A percentile compares a stretch with the other conserved stretches of the same genome.
phyloP scores from a whole-genome alignment of 2,329 filamentous ascomycete genomes.

The Lasiodiplodia sp. region DNA sequence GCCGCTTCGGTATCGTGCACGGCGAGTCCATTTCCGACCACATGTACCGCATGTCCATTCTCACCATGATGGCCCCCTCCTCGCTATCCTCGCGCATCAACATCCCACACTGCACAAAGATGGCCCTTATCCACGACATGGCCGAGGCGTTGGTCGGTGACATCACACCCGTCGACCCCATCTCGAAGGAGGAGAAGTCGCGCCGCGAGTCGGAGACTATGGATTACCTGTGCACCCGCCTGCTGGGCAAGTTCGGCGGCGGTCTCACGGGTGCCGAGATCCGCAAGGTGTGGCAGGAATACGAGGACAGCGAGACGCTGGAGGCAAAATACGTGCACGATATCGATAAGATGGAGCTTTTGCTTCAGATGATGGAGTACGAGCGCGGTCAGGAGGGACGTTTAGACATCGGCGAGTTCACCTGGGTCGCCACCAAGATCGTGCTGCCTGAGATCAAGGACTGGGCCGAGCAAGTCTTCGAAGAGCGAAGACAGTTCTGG shows the following conservation, averaged over 20 bases:
- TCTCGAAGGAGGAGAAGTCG: conserved; percentile 87
- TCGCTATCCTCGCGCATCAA: conserved; percentile 76
- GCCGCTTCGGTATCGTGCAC: conserved; percentile 76
- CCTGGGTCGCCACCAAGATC: conserved; percentile 77
- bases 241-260: conserved; percentile 79
- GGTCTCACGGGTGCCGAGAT: conserved; percentile 75
- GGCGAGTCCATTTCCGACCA: conserved; percentile 96
- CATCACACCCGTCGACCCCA: conserved; percentile 90
- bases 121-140: conserved; percentile 98
- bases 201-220: conserved; percentile 87
- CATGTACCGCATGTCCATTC: conserved; percentile 99
- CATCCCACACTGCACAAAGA: conserved; percentile 84
- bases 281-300: conserved; percentile 87
- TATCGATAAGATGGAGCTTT: conserved; percentile 93
- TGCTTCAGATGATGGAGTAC: conserved; percentile 97
- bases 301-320: conserved; percentile 83
- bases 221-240: conserved; percentile 79
- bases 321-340: conserved; percentile 95
- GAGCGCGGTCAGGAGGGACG: conserved; percentile 73
- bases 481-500: conserved; percentile 80
- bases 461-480: conserved; percentile 80
- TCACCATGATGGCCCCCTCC: conserved; percentile 89
- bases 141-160: conserved; percentile 94
- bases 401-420: conserved; percentile 86
- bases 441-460: conserved; percentile 77